These are phyloP conservation scores for Pelargonium myrrhifolium DNA, from an alignment of 441 rosid species.

Conservation along the genomic window DNA sequence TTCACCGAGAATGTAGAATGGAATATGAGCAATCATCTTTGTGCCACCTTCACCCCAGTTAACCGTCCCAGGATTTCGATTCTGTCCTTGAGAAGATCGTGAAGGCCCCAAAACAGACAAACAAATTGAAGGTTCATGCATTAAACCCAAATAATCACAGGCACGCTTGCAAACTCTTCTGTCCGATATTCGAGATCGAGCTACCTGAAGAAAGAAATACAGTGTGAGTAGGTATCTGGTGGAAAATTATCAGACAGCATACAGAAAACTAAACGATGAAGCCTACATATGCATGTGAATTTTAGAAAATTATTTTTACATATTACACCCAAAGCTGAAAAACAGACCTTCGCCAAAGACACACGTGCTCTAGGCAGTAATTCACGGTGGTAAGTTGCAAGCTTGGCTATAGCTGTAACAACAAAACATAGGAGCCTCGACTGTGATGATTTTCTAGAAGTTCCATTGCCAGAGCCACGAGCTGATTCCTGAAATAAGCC, in stretches of 20 bases:
- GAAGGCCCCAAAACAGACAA: constrained; percentile 76
- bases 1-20: constrained; percentile 78
- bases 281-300: not conserved
- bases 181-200: constrained; percentile 80
- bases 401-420: constrained; percentile 85
- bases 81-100: constrained; percentile 35
- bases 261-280: not conserved
- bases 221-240: constrained; percentile 10
- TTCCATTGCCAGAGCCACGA: constrained; percentile 32
- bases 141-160: constrained; percentile 77
- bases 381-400: constrained; percentile 76
- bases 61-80: constrained; percentile 56
- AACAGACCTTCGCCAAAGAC: constrained; percentile 77
- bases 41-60: constrained; percentile 74
- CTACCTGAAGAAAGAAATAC: constrained; percentile 46
- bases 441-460: constrained; percentile 53
- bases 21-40: constrained; percentile 66
- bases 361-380: constrained; percentile 86
- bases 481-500: constrained; percentile 69
- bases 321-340: constrained; percentile 4
- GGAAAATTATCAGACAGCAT: constrained; percentile 3
- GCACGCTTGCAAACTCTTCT: constrained; percentile 77
- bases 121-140: constrained; percentile 76
- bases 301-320: not conserved
- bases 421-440: constrained; percentile 93